phyloP scores from a whole-genome alignment of 768 basidiomycete genomes.

The Lactarius sanguifluus region DNA sequence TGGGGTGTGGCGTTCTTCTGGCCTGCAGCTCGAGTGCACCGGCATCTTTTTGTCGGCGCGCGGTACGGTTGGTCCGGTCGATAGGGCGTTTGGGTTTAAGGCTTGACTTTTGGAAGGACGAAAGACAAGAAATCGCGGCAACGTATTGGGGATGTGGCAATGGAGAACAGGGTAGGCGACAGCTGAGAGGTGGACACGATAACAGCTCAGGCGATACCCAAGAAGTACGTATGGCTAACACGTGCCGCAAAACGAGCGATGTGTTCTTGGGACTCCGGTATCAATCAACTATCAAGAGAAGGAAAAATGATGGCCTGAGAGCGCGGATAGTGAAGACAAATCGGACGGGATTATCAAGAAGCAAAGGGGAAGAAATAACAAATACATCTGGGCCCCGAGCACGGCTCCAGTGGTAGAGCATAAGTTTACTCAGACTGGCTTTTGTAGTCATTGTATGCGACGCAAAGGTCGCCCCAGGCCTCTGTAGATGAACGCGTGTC shows the following conservation, averaged over 20 bases:
- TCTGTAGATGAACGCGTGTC: neutral
- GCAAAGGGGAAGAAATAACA: neutral
- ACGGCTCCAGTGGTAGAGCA: neutral
- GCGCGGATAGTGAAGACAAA: neutral
- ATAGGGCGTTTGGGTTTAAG: neutral
- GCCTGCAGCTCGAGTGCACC: neutral
- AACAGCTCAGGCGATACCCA: neutral
- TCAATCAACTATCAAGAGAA: neutral
- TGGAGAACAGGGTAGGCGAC: neutral
- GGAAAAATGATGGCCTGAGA: neutral
- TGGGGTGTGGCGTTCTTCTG: neutral
- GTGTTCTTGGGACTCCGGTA: neutral
- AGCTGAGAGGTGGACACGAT: neutral
- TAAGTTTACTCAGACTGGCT: neutral
- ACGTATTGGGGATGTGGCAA: neutral
- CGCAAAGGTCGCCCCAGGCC: constrained; percentile 12
- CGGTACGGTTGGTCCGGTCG: neutral
- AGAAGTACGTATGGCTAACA: neutral
- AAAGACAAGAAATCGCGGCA: neutral
- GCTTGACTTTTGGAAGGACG: neutral
- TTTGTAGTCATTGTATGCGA: neutral
- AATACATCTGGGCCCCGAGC: neutral
- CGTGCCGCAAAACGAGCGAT: neutral
- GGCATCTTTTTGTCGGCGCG: neutral
- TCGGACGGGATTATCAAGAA: neutral